Evolutionary conservation across 768 basidiomycete species (phyloP).

Genomic region (Boletus edulis): DNA sequence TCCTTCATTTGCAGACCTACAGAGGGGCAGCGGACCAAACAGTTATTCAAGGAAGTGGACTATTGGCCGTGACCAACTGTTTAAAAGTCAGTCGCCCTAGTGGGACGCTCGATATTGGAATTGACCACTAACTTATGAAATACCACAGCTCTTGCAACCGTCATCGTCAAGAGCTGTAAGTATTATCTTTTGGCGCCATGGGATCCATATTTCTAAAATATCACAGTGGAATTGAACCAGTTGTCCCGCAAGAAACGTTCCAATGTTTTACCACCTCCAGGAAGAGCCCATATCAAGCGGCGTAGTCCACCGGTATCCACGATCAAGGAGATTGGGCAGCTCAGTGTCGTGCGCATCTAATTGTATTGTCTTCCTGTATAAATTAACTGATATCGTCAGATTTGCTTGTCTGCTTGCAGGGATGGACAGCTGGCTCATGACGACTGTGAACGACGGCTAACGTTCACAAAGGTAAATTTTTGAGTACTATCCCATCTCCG

Average conservation of each 20-base stretch:
- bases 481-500: not conserved
- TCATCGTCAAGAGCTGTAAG: constrained; percentile 8
- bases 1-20: constrained; percentile 15
- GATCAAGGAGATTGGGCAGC: constrained; percentile 8
- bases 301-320: constrained; percentile 2
- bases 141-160: constrained; percentile 7
- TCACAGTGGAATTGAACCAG: constrained; percentile 10
- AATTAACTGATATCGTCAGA: constrained; percentile 3
- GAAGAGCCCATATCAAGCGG: constrained; percentile 4
- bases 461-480: constrained; percentile 26
- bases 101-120: not conserved
- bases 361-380: not conserved
- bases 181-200: not conserved
- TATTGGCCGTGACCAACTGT: constrained; percentile 9
- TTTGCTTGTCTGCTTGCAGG: constrained; percentile 28
- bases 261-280: not conserved
- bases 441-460: constrained; percentile 13
- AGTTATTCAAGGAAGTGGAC: constrained; percentile 16
- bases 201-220: not conserved
- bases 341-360: constrained; percentile 15
- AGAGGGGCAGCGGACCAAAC: constrained; percentile 9
- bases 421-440: constrained; percentile 26
- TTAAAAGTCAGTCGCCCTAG: constrained; percentile 9
- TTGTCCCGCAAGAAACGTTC: not conserved
- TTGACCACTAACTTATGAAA: not conserved